Conservation (phyloP, 176 grass and related monocot species). For the Triticum timopheevii region DNA sequence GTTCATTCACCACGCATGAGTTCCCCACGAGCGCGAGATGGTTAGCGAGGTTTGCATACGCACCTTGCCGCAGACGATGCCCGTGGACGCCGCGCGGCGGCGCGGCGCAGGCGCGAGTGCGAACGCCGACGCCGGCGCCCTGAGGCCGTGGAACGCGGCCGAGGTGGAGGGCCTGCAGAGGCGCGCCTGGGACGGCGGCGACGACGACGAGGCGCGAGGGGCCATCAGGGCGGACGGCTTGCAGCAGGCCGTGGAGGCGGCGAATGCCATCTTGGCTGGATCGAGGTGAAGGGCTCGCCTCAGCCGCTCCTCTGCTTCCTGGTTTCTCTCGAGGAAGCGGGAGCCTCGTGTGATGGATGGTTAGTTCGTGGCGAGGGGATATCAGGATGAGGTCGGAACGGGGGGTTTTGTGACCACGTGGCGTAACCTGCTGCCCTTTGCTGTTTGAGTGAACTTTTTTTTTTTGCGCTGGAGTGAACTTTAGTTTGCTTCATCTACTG, state of each 20-base stretch:
- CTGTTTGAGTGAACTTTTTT: not conserved
- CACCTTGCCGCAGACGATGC: conserved; percentile 52
- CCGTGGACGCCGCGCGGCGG: conserved; percentile 22
- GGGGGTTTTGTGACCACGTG: conserved; percentile 34
- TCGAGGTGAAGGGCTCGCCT: not conserved
- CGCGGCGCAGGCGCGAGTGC: not conserved
- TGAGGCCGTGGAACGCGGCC: conserved; percentile 10
- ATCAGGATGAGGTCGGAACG: conserved; percentile 40
- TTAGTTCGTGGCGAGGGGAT: conserved; percentile 2
- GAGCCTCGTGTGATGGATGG: conserved; percentile 31
- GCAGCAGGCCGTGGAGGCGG: conserved; percentile 38
- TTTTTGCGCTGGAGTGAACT: too few relatives aligned
- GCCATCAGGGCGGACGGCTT: not conserved
- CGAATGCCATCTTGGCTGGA: conserved; percentile 38
- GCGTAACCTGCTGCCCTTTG: conserved; percentile 28
- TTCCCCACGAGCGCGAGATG: too few relatives aligned
- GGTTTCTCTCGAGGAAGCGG: not conserved
- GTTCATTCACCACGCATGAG: not conserved
- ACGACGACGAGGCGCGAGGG: not conserved
- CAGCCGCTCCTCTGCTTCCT: not conserved
- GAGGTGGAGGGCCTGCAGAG: conserved; percentile 42
- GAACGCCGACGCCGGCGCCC: not conserved
- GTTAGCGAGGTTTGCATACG: not conserved
- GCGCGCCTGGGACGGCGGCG: conserved; percentile 9
- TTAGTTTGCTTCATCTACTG: too few relatives aligned